Percentiles rank a stretch among this genome's conserved stretches.
Evolutionary conservation across 805 yeast genomes (phyloP).

Genomic region (Metschnikowia amazonensis): DNA sequence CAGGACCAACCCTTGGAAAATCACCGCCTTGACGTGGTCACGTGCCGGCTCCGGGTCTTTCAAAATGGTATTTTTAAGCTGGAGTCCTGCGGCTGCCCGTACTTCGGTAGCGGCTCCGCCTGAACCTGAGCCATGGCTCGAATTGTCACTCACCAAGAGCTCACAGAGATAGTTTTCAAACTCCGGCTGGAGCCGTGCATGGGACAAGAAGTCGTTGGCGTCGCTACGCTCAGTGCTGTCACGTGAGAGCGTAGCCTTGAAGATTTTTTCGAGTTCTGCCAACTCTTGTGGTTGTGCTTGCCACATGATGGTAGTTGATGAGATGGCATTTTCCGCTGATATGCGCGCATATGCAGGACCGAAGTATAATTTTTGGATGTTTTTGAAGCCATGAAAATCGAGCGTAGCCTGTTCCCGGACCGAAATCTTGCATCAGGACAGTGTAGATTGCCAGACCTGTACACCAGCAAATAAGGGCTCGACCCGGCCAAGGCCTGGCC

Average conservation of each 20-base stretch:
- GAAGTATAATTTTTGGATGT: not conserved
- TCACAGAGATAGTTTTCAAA: conserved; percentile 75
- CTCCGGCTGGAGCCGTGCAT: conserved; percentile 69
- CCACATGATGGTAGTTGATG: conserved; percentile 43
- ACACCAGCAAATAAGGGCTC: no score
- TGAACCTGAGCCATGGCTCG: not conserved
- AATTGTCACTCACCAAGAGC: conserved; percentile 55
- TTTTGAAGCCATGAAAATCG: no score
- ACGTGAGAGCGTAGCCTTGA: conserved; percentile 69
- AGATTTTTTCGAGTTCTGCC: conserved; percentile 59
- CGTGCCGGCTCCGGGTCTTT: conserved; percentile 31
- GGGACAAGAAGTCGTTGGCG: conserved; percentile 71
- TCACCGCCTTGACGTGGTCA: conserved; percentile 38
- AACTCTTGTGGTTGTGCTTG: conserved; percentile 59
- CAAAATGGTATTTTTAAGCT: conserved; percentile 72
- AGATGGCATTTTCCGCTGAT: conserved; percentile 1
- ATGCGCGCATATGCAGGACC: conserved; percentile 3
- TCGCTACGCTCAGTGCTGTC: conserved; percentile 49
- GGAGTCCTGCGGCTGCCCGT: conserved; percentile 85
- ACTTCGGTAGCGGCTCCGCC: conserved; percentile 45
- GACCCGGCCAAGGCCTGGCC: no score
- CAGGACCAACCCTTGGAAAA: conserved; percentile 54
- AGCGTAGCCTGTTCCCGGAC: no score
- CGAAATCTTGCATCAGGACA: no score
- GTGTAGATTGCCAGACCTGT: no score